phyloP scores from a whole-genome alignment of 2,329 filamentous ascomycete genomes.

The Aureobasidium sp. region DNA sequence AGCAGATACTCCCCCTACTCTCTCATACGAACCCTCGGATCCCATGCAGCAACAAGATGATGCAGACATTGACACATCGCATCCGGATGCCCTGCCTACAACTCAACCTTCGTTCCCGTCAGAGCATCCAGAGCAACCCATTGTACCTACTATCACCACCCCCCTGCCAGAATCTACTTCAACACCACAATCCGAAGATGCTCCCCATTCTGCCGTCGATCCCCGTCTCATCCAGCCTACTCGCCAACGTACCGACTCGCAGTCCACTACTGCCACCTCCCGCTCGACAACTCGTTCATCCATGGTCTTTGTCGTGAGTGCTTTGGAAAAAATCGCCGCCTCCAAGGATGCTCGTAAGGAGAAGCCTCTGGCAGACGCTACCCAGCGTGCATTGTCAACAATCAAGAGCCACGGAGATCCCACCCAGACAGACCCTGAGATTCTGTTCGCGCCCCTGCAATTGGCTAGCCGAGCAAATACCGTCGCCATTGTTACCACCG shows the following conservation, averaged over 20 bases:
- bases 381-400: constrained; percentile 71
- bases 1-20: neutral
- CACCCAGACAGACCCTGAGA: constrained; percentile 75
- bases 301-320: constrained; percentile 89
- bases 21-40: neutral
- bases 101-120: neutral
- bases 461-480: constrained; percentile 82
- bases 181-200: neutral
- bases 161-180: neutral
- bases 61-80: neutral
- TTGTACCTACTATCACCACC: neutral
- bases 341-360: constrained; percentile 86
- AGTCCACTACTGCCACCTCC: constrained; percentile 46
- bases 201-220: neutral
- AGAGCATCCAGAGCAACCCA: neutral
- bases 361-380: constrained; percentile 73
- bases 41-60: neutral
- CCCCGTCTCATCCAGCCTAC: neutral
- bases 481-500: constrained; percentile 76
- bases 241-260: constrained; percentile 50
- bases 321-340: constrained; percentile 80
- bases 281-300: constrained; percentile 66
- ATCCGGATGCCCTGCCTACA: neutral
- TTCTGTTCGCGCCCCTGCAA: constrained; percentile 84
- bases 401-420: constrained; percentile 74